These are phyloP conservation scores for Ensete glaucum DNA, from an alignment of 176 grass and related monocot species.

Conservation along the genomic window DNA sequence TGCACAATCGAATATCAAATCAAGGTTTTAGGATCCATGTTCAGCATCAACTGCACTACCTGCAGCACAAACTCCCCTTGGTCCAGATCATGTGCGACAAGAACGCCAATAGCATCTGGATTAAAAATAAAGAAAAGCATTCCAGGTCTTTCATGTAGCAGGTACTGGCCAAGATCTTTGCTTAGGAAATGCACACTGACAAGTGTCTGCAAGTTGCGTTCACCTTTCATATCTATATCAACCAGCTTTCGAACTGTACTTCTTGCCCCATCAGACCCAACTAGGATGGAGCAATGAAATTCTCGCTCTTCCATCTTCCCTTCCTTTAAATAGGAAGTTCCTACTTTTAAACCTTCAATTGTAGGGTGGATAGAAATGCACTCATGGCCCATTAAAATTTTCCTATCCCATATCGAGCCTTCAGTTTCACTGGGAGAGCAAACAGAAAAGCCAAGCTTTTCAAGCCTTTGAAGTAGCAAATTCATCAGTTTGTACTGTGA, in stretches of 20 bases:
- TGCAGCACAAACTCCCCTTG: constrained; percentile 91
- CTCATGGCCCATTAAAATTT: constrained; percentile 81
- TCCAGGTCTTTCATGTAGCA: constrained; percentile 63
- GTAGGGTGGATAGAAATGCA: constrained; percentile 52
- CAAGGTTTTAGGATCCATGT: background rate
- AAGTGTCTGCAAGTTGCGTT: constrained; percentile 68
- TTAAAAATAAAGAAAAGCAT: constrained; percentile 98
- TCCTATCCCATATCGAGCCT: constrained; percentile 34
- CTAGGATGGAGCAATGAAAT: constrained; percentile 61
- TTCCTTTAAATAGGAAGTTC: constrained; percentile 30
- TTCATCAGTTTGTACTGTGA: constrained; percentile 81
- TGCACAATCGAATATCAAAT: constrained; percentile 3
- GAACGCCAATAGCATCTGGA: constrained; percentile 58
- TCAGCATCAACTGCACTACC: constrained; percentile 34
- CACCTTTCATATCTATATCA: constrained; percentile 78
- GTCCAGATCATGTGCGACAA: constrained; percentile 90
- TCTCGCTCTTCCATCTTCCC: constrained; percentile 47
- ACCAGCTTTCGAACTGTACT: constrained; percentile 59
- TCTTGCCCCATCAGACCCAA: constrained; percentile 67
- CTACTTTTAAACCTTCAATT: constrained; percentile 46
- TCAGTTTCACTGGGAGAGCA: constrained; percentile 32
- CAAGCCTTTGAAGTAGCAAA: constrained; percentile 71
- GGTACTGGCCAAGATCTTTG: constrained; percentile 71
- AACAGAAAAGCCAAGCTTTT: constrained; percentile 44
- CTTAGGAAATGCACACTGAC: constrained; percentile 87